A percentile compares a stretch with the other conserved stretches of the same genome.
These are phyloP conservation scores for Neurospora sp. DNA, from an alignment of 495 filamentous ascomycete genomes.

Conservation along the genomic window DNA sequence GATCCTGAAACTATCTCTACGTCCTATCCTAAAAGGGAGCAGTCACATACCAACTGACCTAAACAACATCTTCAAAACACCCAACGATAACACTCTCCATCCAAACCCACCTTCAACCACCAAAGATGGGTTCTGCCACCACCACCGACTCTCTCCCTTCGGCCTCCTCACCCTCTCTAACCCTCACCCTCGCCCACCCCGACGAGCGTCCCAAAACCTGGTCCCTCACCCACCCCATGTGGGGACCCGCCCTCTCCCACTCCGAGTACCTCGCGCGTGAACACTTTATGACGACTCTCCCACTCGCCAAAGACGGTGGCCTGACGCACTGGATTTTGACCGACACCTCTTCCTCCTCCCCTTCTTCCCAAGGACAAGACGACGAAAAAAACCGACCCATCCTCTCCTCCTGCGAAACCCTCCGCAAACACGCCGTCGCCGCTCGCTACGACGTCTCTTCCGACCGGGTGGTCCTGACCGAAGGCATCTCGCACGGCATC, in stretches of 20 bases:
- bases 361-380: conserved; percentile 23
- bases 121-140: conserved; percentile 21
- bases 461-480: conserved; percentile 36
- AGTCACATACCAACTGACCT: neutral
- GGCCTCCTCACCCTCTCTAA: conserved; percentile 49
- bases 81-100: neutral
- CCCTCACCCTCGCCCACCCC: conserved; percentile 57
- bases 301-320: conserved; percentile 60
- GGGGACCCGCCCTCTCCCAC: conserved; percentile 58
- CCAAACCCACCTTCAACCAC: too few species aligned
- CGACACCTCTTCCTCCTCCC: neutral
- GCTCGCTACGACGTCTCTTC: conserved; percentile 6
- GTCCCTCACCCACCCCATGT: conserved; percentile 57
- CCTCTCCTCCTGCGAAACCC: conserved; percentile 73
- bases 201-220: conserved; percentile 54
- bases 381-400: conserved; percentile 37
- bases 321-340: conserved; percentile 84
- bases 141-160: conserved; percentile 34
- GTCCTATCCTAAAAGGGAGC: too few species aligned
- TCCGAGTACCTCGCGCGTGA: conserved; percentile 73
- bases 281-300: conserved; percentile 53
- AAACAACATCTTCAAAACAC: neutral
- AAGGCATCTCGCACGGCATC: conserved; percentile 68
- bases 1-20: too few species aligned
- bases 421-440: conserved; percentile 60